Percentiles rank a stretch among this genome's conserved stretches.
These are phyloP conservation scores for Penstemon newberryi DNA, from an alignment of 257 asterid genomes.

Conservation along the genomic window DNA sequence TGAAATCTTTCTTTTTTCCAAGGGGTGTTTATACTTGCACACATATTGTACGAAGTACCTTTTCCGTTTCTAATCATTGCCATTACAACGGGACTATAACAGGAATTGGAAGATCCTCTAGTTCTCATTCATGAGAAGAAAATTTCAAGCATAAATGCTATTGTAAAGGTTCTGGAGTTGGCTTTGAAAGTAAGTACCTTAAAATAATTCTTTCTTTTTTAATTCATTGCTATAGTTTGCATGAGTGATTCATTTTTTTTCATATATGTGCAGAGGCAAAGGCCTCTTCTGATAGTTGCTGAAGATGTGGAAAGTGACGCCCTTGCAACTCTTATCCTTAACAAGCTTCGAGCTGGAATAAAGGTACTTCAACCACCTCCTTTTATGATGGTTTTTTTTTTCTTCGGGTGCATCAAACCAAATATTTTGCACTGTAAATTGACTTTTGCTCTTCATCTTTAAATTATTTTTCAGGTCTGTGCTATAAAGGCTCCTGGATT, in stretches of 20 bases:
- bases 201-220: neutral
- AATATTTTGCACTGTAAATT: neutral
- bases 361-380: conserved; percentile 51
- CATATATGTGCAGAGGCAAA: conserved; percentile 57
- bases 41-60: neutral
- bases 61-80: neutral
- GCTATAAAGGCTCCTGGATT: conserved; percentile 97
- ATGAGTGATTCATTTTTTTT: neutral
- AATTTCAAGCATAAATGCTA: conserved; percentile 65
- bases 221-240: neutral
- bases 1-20: neutral
- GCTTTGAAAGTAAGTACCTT: conserved; percentile 68
- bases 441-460: neutral
- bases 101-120: conserved; percentile 93
- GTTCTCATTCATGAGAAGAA: conserved; percentile 90
- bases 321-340: conserved; percentile 89
- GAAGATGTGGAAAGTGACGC: conserved; percentile 98
- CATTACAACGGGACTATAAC: conserved; percentile 1
- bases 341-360: conserved; percentile 92
- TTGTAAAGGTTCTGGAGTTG: conserved; percentile 80
- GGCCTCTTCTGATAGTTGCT: conserved; percentile 76
- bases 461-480: conserved; percentile 56
- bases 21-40: neutral
- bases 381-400: too few relatives aligned
- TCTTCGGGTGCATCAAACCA: neutral